Base-by-base conservation (phyloP, 2,329 filamentous ascomycete species). In the Claviceps sp. region DNA sequence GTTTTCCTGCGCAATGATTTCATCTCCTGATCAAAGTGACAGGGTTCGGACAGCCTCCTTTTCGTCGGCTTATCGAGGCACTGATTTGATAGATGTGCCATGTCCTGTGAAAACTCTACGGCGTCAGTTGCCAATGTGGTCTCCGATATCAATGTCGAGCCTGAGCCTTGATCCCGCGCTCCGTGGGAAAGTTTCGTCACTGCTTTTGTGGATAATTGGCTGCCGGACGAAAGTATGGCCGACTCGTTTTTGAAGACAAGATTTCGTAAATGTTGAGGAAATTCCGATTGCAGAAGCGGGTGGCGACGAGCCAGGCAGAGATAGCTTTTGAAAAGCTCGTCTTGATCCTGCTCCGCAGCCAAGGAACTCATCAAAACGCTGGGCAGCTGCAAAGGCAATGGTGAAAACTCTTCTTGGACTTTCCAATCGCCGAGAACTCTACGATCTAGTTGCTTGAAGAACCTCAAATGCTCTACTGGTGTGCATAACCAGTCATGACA, bases 401-500 rank as follows among this genome's bases (percentile, higher is more conserved):
- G 65, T n/a, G 57, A 64, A 41, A 68, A 52, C 48, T 66, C 56
- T 4, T 52, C 52, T 17, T 60, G 56, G 2, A 55, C 54, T 4
- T 57, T 53, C 62, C 64, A 68, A 39, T 58, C 56, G 13, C 55
- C 55, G 46, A 63, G 24, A 26, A 64, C 62, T 26, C 54, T 62
- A 4, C 39, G 53, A 17, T 70, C 68, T 44, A 70, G 56, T 10
- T 59, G 48, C 47, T 58, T 50, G 50, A 70, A 69, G 34, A 68
- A 62, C 10, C 59, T 50, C 22, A 61, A 44, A 42, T 69, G 63
- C 4, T 58, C 62, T 40, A 57, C 52, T 1, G 66, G 65, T 1
- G 57, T 63, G 26, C 62, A 63, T 13, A 70, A 55, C 68, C 68
- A 70, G 37, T 61, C 59, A 44, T 70, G 66, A 13, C 48, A 53